phyloP scores from a whole-genome alignment of 768 basidiomycete genomes.

The Suillus luteus region DNA sequence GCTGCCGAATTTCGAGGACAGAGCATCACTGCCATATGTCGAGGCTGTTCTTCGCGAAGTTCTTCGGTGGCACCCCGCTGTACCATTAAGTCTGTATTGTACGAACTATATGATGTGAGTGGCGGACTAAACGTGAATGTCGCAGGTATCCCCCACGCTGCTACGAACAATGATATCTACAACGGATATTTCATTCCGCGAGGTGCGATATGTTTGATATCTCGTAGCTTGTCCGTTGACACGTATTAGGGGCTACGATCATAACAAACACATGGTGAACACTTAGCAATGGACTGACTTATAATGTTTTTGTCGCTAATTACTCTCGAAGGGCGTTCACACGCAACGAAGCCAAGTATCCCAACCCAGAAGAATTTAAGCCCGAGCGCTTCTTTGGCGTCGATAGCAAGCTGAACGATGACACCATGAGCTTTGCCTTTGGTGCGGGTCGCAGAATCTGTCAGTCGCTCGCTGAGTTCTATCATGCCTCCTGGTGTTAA shows the following conservation, averaged over 20 bases:
- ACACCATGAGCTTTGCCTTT: conserved; percentile 33
- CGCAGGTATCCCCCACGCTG: conserved; percentile 35
- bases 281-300: background rate
- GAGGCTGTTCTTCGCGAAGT: conserved; percentile 37
- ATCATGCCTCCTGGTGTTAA: background rate
- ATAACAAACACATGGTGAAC: conserved; percentile 31
- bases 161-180: conserved; percentile 44
- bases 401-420: conserved; percentile 27
- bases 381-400: conserved; percentile 38
- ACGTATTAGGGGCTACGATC: conserved; percentile 28
- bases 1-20: conserved; percentile 34
- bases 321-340: conserved; percentile 30
- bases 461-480: background rate
- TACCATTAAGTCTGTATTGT: conserved; percentile 25
- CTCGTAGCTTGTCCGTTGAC: background rate
- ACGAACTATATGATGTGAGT: background rate
- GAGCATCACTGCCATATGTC: conserved; percentile 27
- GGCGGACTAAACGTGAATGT: background rate
- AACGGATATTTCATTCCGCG: conserved; percentile 56
- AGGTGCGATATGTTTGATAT: conserved; percentile 32
- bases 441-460: conserved; percentile 41
- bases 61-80: conserved; percentile 37
- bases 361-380: conserved; percentile 34
- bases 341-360: conserved; percentile 37
- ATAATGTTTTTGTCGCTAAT: background rate